These are phyloP conservation scores for Sugiyamaella lignohabitans DNA, from an alignment of 805 yeast species.

Conservation along the genomic window DNA sequence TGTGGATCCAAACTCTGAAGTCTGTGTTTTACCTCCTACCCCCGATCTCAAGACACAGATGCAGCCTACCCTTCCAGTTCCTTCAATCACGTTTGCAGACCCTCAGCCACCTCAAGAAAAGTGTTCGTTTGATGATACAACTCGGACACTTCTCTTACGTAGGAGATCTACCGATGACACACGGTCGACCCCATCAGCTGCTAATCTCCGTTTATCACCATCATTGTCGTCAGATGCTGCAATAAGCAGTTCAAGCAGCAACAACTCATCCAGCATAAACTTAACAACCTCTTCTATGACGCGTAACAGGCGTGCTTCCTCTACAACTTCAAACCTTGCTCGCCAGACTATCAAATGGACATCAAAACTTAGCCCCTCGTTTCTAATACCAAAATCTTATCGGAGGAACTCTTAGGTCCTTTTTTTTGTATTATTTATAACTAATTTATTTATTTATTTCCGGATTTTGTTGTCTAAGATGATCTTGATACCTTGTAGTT, in stretches of 20 bases:
- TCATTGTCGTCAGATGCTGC: constrained; percentile 1
- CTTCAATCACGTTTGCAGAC: no score
- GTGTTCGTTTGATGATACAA: no score
- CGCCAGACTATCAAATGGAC: constrained; percentile 11
- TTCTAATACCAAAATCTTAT: constrained; percentile 4
- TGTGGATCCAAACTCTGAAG: no score
- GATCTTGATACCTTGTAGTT: no score
- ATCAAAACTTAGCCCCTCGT: constrained; percentile 5
- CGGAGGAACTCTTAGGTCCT: constrained; percentile 2
- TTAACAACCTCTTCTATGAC: background rate
- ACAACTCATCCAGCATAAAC: background rate
- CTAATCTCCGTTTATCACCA: constrained; percentile 1
- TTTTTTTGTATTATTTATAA: background rate
- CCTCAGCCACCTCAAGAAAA: no score
- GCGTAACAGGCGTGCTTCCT: background rate
- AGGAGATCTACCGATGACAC: background rate
- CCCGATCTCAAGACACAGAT: no score
- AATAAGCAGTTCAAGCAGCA: background rate
- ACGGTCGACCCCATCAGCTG: background rate
- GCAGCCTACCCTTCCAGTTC: no score
- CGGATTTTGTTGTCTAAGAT: no score
- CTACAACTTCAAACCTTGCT: background rate
- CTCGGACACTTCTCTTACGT: no score
- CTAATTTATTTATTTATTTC: no score
- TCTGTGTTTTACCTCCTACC: no score